phyloP scores from a whole-genome alignment of 345 rosid species.

The Pistacia integerrima region DNA sequence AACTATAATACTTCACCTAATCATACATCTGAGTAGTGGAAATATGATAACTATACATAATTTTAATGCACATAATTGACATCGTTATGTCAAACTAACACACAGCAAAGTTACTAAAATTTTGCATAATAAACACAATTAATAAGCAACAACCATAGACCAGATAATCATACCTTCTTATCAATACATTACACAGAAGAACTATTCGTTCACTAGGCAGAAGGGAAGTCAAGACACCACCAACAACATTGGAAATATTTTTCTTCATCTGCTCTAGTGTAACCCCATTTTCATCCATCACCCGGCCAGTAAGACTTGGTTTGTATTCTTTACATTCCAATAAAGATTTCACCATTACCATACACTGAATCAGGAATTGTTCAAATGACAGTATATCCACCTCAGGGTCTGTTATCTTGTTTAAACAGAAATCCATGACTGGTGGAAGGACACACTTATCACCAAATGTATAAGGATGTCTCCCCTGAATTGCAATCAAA shows the following conservation, averaged over 20 bases:
- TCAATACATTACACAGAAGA: conserved; percentile 78
- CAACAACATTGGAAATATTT: conserved; percentile 66
- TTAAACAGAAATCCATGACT: conserved; percentile 88
- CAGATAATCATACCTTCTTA: conserved; percentile 67
- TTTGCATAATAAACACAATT: conserved; percentile 1
- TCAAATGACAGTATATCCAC: conserved; percentile 61
- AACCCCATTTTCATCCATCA: conserved; percentile 75
- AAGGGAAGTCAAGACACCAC: conserved; percentile 73
- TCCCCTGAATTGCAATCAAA: conserved; percentile 74
- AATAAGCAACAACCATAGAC: conserved; percentile 3
- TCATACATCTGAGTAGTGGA: neutral
- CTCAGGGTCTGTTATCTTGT: conserved; percentile 75
- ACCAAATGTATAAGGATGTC: conserved; percentile 97
- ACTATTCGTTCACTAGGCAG: conserved; percentile 79
- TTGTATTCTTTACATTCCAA: conserved; percentile 96
- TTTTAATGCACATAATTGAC: neutral
- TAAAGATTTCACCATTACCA: conserved; percentile 88
- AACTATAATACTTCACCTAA: neutral
- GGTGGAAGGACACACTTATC: conserved; percentile 80
- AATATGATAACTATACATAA: neutral
- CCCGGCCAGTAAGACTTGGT: conserved; percentile 82
- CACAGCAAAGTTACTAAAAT: neutral
- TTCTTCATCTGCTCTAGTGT: conserved; percentile 85
- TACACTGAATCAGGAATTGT: conserved; percentile 88
- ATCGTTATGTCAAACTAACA: neutral